Percentiles rank a stretch among this genome's conserved stretches.
Evolutionary conservation across 1,139 yeast genomes (phyloP).

Genomic region (Sugiyamaella paludigena): DNA sequence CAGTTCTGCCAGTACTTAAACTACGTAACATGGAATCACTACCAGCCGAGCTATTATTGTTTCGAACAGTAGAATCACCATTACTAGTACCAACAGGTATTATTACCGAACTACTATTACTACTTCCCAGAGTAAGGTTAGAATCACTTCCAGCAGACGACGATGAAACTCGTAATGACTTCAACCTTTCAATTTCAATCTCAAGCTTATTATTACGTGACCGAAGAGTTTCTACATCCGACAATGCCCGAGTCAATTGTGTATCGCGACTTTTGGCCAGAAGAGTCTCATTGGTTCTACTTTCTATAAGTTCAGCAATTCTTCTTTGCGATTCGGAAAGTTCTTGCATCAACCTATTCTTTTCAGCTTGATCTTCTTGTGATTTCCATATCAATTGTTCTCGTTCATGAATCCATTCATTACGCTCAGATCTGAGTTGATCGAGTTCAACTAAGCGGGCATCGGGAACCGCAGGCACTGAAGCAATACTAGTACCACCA

Average conservation of each 20-base stretch:
- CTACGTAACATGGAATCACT: constrained; percentile 13
- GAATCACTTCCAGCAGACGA: constrained; percentile 10
- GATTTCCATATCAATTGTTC: constrained; percentile 42
- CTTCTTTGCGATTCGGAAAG: constrained; percentile 38
- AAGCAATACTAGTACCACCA: constrained; percentile 20
- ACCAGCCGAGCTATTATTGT: constrained; percentile 5
- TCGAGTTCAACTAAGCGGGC: constrained; percentile 45
- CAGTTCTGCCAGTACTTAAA: constrained; percentile 18
- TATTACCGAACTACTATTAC: too few relatives aligned
- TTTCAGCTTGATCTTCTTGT: constrained; percentile 48
- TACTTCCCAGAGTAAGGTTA: constrained; percentile 8
- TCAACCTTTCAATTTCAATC: constrained; percentile 44
- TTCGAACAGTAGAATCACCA: too few relatives aligned
- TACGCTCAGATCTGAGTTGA: constrained; percentile 48
- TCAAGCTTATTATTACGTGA: constrained; percentile 52
- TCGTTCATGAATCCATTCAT: constrained; percentile 48
- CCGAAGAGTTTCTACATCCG: constrained; percentile 58
- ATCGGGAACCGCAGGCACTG: constrained; percentile 14
- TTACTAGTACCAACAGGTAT: too few relatives aligned
- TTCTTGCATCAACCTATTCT: constrained; percentile 46
- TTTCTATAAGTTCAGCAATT: constrained; percentile 47
- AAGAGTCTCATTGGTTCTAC: constrained; percentile 51
- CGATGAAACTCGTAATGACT: constrained; percentile 10
- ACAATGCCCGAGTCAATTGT: constrained; percentile 55
- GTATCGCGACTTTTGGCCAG: constrained; percentile 64